phyloP scores from a whole-genome alignment of 495 filamentous ascomycete species.

The Lasiosphaeria hispida region DNA sequence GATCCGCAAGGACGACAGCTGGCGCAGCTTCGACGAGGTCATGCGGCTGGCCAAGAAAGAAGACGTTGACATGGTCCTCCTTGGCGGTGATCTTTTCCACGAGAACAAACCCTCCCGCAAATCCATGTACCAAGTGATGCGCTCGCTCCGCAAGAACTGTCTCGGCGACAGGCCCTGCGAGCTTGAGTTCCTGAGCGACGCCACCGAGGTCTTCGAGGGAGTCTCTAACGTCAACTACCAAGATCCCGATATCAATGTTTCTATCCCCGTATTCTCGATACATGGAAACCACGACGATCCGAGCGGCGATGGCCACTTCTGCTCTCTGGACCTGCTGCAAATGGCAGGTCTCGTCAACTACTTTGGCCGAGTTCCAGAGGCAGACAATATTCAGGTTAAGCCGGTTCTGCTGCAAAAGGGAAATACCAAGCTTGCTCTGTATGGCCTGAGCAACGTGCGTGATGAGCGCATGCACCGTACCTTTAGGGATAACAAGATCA shows the following conservation, averaged over 20 bases:
- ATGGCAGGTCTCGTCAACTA: constrained; percentile 92
- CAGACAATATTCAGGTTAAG: constrained; percentile 87
- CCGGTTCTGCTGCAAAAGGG: constrained; percentile 93
- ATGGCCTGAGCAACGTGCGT: constrained; percentile 93
- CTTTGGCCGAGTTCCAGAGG: constrained; percentile 86
- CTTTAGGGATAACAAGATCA: constrained; percentile 89
- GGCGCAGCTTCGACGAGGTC: constrained; percentile 92
- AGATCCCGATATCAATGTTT: constrained; percentile 95
- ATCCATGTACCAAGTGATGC: constrained; percentile 96
- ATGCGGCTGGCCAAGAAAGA: constrained; percentile 84
- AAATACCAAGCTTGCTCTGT: constrained; percentile 87
- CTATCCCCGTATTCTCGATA: constrained; percentile 96
- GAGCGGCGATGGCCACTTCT: constrained; percentile 84
- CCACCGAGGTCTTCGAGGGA: constrained; percentile 78
- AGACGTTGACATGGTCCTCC: constrained; percentile 95
- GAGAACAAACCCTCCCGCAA: constrained; percentile 98
- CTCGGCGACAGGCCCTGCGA: constrained; percentile 93
- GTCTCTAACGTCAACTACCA: constrained; percentile 96
- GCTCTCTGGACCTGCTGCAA: constrained; percentile 87
- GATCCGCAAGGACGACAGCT: constrained; percentile 92
- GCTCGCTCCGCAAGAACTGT: constrained; percentile 86
- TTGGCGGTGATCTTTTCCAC: constrained; percentile 94
- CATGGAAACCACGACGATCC: constrained; percentile 99
- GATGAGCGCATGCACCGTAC: constrained; percentile 93
- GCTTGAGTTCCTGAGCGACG: constrained; percentile 91